Evolutionary conservation across 176 grass and related monocot genomes (phyloP).

Genomic region (Microstegium vimineum): DNA sequence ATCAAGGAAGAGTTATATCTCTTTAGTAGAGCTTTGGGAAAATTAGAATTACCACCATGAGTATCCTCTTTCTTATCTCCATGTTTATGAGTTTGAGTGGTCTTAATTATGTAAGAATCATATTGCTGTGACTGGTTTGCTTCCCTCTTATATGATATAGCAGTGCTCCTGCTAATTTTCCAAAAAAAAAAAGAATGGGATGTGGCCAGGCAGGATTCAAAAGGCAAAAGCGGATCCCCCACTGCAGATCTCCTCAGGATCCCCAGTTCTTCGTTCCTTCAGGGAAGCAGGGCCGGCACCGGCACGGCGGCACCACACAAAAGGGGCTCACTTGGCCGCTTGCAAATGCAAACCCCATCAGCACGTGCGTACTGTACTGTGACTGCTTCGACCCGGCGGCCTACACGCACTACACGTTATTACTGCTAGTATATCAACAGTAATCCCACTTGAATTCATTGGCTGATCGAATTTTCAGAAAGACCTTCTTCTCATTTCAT

Average conservation of each 20-base stretch:
- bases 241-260: slow-evolving; percentile 41
- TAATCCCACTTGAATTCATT: neutral
- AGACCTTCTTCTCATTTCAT: neutral
- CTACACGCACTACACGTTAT: neutral
- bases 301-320: neutral
- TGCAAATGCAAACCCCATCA: neutral
- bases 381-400: neutral
- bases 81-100: too few species aligned
- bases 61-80: too few species aligned
- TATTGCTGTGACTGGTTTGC: too few species aligned
- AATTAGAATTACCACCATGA: too few species aligned
- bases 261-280: neutral
- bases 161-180: too few species aligned
- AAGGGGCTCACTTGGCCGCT: neutral
- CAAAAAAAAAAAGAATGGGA: neutral
- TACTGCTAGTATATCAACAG: too few species aligned
- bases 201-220: slow-evolving; percentile 10
- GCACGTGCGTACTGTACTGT: neutral
- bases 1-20: too few species aligned
- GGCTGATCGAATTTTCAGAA: neutral
- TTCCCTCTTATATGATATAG: too few species aligned
- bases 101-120: too few species aligned
- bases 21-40: too few species aligned
- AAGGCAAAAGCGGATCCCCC: slow-evolving; percentile 20
- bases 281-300: neutral